These are phyloP conservation scores for Actinomortierella wolfii DNA, from an alignment of 371 early-diverging fungal genomes.

Conservation along the genomic window DNA sequence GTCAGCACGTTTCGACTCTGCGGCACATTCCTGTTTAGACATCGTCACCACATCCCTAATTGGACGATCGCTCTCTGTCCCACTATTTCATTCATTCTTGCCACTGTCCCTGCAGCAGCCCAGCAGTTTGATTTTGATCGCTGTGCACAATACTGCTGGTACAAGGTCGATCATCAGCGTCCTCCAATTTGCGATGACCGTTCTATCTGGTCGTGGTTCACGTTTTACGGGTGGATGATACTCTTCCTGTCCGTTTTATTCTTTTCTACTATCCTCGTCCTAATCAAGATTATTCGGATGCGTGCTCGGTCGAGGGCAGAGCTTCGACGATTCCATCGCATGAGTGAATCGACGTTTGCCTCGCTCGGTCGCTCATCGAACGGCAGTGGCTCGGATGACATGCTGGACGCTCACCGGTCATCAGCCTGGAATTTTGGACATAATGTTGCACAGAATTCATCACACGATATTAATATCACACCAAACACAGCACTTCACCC, in stretches of 20 bases:
- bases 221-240: constrained; percentile 38
- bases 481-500: no score
- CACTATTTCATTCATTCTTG: constrained; percentile 20
- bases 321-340: constrained; percentile 21
- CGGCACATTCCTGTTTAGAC: constrained; percentile 35
- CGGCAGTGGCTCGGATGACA: not conserved
- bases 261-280: constrained; percentile 31
- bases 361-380: constrained; percentile 3
- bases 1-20: constrained; percentile 41
- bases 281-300: constrained; percentile 16
- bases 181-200: not conserved
- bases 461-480: no score
- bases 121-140: constrained; percentile 21
- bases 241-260: constrained; percentile 25
- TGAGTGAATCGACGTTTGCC: constrained; percentile 15
- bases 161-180: constrained; percentile 8
- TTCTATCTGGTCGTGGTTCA: constrained; percentile 32
- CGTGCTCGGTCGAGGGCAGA: constrained; percentile 12
- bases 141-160: constrained; percentile 42
- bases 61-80: constrained; percentile 27
- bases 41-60: constrained; percentile 19
- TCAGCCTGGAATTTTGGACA: not conserved
- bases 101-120: constrained; percentile 22
- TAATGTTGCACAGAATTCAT: no score
- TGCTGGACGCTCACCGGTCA: not conserved